Conservation (phyloP, 2,329 filamentous ascomycete genomes). For the Rosellinia necatrix region DNA sequence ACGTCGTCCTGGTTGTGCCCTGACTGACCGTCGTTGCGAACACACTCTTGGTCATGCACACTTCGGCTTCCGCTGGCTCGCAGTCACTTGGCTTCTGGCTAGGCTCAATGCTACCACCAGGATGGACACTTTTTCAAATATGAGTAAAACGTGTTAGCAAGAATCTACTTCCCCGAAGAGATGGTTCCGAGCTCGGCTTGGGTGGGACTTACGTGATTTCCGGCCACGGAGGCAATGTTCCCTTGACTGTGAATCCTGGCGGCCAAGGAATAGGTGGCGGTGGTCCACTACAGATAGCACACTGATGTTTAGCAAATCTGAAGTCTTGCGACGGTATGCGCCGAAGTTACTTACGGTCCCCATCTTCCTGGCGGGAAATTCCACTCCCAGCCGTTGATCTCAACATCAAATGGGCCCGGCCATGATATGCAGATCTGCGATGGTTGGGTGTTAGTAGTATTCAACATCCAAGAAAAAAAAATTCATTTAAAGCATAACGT, state of each 20-base stretch:
- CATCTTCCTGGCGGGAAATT: not conserved
- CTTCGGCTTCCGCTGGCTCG: not conserved
- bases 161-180: not conserved
- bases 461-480: no score
- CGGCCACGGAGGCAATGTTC: slow-evolving; percentile 3
- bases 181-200: not conserved
- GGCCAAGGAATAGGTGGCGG: not conserved
- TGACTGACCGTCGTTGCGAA: not conserved
- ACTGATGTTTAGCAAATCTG: no score
- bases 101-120: not conserved
- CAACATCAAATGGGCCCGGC: not conserved
- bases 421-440: slow-evolving; percentile 4
- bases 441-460: no score
- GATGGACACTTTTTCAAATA: not conserved
- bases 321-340: no score
- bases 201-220: slow-evolving; percentile 12
- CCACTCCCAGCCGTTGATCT: slow-evolving; percentile 8
- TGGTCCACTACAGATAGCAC: no score
- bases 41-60: slow-evolving; percentile 1
- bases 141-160: not conserved
- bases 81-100: slow-evolving; percentile 2
- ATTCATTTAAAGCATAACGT: no score
- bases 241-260: not conserved
- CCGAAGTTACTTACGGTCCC: no score
- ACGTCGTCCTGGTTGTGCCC: not conserved